Percentiles rank a stretch among this genome's conserved stretches.
Evolutionary conservation across 1,284 basidiomycete genomes (phyloP).

Genomic region (Ceratobasidium papillatum): DNA sequence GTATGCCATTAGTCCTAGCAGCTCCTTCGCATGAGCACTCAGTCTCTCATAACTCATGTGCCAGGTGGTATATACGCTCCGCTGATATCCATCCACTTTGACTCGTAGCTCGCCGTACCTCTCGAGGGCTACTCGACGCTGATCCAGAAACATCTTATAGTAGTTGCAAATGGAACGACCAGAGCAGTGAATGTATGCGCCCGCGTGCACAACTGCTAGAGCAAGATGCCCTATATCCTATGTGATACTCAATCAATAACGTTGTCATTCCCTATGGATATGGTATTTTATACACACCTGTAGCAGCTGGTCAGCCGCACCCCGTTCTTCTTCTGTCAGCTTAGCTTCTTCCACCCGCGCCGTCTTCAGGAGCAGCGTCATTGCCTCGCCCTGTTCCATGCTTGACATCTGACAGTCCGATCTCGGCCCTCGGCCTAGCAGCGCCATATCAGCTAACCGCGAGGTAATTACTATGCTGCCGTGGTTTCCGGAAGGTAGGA

Average conservation of each 20-base stretch:
- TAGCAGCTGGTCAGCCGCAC: not conserved
- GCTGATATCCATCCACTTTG: slow-evolving; percentile 16
- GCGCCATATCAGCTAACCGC: not conserved
- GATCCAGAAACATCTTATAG: not conserved
- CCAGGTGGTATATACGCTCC: slow-evolving; percentile 8
- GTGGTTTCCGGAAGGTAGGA: not conserved
- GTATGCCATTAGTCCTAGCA: slow-evolving; percentile 5
- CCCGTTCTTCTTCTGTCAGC: not conserved
- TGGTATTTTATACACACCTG: not conserved
- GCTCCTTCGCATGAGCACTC: not conserved
- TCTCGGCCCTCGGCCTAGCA: not conserved
- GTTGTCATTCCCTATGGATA: too few species aligned
- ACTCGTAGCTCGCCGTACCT: not conserved
- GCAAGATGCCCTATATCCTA: too few species aligned
- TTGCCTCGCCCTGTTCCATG: slow-evolving; percentile 24
- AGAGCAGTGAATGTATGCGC: too few species aligned
- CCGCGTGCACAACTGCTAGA: too few species aligned
- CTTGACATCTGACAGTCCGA: not conserved
- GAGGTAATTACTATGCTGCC: slow-evolving; percentile 5
- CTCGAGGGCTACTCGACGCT: not conserved
- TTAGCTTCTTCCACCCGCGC: not conserved
- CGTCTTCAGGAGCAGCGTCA: not conserved
- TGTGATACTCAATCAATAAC: too few species aligned
- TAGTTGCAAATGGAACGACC: not conserved
- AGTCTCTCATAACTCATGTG: not conserved